Conservation (phyloP, 495 filamentous ascomycete species). For the Paragyromitra xinjiangensis region DNA sequence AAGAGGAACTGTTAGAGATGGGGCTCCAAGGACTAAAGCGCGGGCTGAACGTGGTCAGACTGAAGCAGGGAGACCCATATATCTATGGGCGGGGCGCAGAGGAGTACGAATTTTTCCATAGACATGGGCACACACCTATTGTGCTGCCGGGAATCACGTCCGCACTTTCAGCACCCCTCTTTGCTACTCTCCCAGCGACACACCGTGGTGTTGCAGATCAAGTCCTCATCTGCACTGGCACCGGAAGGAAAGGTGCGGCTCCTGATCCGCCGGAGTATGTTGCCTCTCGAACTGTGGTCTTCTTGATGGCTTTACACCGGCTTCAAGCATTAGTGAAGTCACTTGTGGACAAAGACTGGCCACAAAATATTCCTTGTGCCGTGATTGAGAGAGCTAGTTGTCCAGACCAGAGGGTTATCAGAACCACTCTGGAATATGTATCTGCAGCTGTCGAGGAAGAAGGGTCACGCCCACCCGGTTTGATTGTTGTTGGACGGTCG, state of each 20-base stretch:
- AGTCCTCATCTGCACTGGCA: slow-evolving; percentile 92
- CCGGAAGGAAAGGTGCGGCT: slow-evolving; percentile 86
- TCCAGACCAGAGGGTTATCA: slow-evolving; percentile 89
- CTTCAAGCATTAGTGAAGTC: slow-evolving; percentile 74
- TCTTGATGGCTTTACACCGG: slow-evolving; percentile 93
- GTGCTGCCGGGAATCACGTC: slow-evolving; percentile 92
- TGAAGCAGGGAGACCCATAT: slow-evolving; percentile 98
- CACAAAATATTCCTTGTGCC: slow-evolving; percentile 77
- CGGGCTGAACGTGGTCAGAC: slow-evolving; percentile 81
- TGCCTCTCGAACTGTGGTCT: slow-evolving; percentile 82
- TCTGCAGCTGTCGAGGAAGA: slow-evolving; percentile 85
- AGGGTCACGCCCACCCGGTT: slow-evolving; percentile 85
- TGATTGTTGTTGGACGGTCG: slow-evolving; percentile 85
- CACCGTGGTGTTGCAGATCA: slow-evolving; percentile 91
- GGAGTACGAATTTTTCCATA: slow-evolving; percentile 85
- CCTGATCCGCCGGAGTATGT: slow-evolving; percentile 83
- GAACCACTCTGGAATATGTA: slow-evolving; percentile 82
- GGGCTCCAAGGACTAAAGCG: slow-evolving; percentile 75
- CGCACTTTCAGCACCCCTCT: slow-evolving; percentile 84
- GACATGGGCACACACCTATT: slow-evolving; percentile 71
- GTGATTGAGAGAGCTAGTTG: slow-evolving; percentile 95
- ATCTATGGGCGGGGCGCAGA: slow-evolving; percentile 94
- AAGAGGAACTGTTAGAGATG: slow-evolving; percentile 85
- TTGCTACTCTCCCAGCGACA: slow-evolving; percentile 85
- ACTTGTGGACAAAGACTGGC: slow-evolving; percentile 64